Conservation (phyloP, 2,329 filamentous ascomycete genomes). For the Didymella lethalis region DNA sequence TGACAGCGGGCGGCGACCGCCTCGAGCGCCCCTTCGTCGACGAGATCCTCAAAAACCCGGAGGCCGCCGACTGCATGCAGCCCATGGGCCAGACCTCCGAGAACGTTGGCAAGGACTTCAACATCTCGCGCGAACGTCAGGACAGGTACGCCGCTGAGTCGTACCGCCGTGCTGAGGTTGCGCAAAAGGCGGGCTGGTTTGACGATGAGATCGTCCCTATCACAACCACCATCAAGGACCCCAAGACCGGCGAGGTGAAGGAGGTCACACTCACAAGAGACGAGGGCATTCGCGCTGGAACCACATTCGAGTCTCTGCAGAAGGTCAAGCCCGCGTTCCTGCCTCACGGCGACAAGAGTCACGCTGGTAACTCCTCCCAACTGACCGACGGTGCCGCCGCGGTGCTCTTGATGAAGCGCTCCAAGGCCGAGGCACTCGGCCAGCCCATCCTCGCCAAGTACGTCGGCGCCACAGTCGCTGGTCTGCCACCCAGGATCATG, state of each 20-base stretch:
- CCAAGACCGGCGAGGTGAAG: slow-evolving; percentile 79
- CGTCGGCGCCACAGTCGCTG: slow-evolving; percentile 88
- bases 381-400: slow-evolving; percentile 94
- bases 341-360: slow-evolving; percentile 84
- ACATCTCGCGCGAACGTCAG: slow-evolving; percentile 79
- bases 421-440: slow-evolving; percentile 82
- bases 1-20: slow-evolving; percentile 77
- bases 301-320: slow-evolving; percentile 78
- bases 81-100: slow-evolving; percentile 99
- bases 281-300: slow-evolving; percentile 90
- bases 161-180: slow-evolving; percentile 84
- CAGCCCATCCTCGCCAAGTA: slow-evolving; percentile 96
- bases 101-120: slow-evolving; percentile 92
- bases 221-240: slow-evolving; percentile 79
- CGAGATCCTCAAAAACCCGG: slow-evolving; percentile 75
- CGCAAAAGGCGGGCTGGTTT: slow-evolving; percentile 90
- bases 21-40: slow-evolving; percentile 78
- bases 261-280: slow-evolving; percentile 82
- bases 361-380: slow-evolving; percentile 93
- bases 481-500: slow-evolving; percentile 94
- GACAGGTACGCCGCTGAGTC: slow-evolving; percentile 88
- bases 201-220: slow-evolving; percentile 95
- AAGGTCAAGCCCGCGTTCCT: slow-evolving; percentile 94
- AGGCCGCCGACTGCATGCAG: slow-evolving; percentile 85
- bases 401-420: slow-evolving; percentile 91